phyloP scores from a whole-genome alignment of 139 green algal species.

The Micractinium sp. region DNA sequence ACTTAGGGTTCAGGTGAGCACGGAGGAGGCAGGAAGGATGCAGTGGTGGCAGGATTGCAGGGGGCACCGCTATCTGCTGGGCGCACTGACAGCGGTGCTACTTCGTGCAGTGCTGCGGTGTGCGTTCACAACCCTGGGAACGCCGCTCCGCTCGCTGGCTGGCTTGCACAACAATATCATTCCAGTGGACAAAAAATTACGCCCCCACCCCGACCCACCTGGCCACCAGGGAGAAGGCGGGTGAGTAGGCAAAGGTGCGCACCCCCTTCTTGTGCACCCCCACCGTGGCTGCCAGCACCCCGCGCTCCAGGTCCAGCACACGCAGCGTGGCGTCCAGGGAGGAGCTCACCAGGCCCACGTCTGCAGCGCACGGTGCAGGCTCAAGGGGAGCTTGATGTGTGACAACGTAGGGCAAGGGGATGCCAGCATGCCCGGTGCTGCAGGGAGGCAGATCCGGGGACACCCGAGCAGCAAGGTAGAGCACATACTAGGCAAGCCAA shows the following conservation, averaged over 20 bases:
- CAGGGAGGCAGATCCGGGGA: no score
- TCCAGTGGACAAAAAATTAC: no score
- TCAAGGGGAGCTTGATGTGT: not conserved
- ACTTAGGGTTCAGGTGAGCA: no score
- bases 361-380: not conserved
- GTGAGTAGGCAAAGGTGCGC: conserved; percentile 77
- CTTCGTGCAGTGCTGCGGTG: no score
- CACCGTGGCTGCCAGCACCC: conserved; percentile 33
- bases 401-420: not conserved
- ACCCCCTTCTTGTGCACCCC: conserved; percentile 69
- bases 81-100: no score
- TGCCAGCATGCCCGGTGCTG: no score
- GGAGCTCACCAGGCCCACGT: conserved; percentile 76
- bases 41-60: not conserved
- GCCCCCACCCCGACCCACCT: conserved; percentile 38
- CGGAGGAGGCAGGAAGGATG: not conserved
- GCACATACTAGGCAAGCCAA: no score
- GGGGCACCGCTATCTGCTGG: not conserved
- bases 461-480: no score
- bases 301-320: conserved; percentile 53
- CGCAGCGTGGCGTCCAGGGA: conserved; percentile 79
- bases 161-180: no score
- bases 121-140: not conserved
- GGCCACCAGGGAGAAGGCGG: conserved; percentile 79
- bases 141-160: no score